Evolutionary conservation across 169 alveolate species (phyloP).

Genomic region (Neospora caninum): DNA sequence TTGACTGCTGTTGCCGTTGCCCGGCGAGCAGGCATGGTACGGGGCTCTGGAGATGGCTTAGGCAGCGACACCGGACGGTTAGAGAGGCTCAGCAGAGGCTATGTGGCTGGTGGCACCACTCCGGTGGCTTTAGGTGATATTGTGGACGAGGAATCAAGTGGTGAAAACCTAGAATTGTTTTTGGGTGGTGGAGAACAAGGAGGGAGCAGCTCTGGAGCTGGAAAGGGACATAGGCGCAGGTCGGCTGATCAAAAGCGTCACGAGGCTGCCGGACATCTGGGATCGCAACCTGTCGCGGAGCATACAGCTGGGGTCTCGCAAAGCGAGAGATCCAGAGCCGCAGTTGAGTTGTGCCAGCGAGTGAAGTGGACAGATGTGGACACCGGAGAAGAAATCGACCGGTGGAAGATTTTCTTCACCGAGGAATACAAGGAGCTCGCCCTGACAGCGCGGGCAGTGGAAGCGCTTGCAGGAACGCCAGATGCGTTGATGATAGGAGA

Average conservation of each 20-base stretch:
- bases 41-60: background rate
- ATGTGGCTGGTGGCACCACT: background rate
- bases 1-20: constrained; percentile 54
- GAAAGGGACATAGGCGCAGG: background rate
- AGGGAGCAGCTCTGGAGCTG: background rate
- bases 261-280: no score
- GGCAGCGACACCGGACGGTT: background rate
- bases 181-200: background rate
- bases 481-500: background rate
- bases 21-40: constrained; percentile 29
- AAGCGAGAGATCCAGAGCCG: background rate
- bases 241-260: no score
- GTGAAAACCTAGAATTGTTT: background rate
- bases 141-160: background rate
- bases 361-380: constrained; percentile 45
- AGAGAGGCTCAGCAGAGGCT: background rate
- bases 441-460: constrained; percentile 32
- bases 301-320: background rate
- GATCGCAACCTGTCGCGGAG: background rate
- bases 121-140: background rate
- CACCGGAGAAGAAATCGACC: constrained; percentile 40
- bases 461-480: constrained; percentile 26
- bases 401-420: background rate
- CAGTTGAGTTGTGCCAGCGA: background rate
- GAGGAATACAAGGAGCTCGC: constrained; percentile 37